Conservation (phyloP, 768 basidiomycete genomes). For the Pleurotus citrinopileatus region DNA sequence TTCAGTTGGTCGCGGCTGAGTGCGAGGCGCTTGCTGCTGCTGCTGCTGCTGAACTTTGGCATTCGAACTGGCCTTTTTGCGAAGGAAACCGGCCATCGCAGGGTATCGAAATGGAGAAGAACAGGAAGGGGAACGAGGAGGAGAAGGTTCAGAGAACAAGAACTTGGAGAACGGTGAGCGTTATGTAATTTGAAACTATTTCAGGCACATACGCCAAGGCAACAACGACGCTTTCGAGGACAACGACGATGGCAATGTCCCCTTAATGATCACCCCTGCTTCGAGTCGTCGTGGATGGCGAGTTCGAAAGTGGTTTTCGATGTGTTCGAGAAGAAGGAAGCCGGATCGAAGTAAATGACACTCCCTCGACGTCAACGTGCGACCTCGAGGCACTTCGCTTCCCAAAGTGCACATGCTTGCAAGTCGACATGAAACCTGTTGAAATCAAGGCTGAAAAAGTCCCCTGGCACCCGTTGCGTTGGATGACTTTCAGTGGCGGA, state of each 20-base stretch:
- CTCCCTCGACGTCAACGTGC: background rate
- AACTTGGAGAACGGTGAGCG: background rate
- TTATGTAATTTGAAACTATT: slow-evolving; percentile 8
- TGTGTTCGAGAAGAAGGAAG: background rate
- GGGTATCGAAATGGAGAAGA: background rate
- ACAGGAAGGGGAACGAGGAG: background rate
- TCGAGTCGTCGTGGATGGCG: background rate
- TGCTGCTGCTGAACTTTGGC: slow-evolving; percentile 10
- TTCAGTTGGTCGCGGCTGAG: slow-evolving; percentile 10
- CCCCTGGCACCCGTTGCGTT: background rate
- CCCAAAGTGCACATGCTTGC: background rate
- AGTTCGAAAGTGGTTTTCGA: background rate
- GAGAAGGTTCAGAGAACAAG: background rate
- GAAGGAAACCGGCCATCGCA: slow-evolving; percentile 56
- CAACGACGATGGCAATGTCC: background rate
- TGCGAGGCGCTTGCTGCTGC: background rate
- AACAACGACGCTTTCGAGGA: background rate
- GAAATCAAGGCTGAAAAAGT: background rate
- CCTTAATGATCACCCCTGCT: slow-evolving; percentile 9
- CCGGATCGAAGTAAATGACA: too few relatives aligned
- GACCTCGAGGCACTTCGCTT: background rate
- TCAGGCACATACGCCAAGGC: slow-evolving; percentile 5
- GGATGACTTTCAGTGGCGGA: background rate
- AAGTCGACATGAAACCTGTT: background rate
- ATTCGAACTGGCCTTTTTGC: slow-evolving; percentile 44